phyloP scores from a whole-genome alignment of 805 yeast species.

The Candida ascalaphidarum region DNA sequence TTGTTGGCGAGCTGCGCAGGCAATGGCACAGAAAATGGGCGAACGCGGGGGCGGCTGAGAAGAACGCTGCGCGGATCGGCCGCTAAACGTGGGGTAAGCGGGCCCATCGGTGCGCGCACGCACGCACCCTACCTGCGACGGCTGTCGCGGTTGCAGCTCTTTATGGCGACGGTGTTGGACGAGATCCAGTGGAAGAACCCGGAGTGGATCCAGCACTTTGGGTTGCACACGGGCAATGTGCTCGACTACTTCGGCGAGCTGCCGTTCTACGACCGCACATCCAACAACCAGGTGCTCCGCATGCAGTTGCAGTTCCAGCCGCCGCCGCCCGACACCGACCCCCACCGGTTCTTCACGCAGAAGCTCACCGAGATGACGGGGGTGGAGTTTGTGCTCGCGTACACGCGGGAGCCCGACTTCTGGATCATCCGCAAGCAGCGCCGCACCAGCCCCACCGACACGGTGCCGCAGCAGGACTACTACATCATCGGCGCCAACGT shows the following conservation, averaged over 20 bases:
- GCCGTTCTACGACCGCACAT: constrained; percentile 90
- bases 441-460: constrained; percentile 44
- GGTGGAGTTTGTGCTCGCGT: constrained; percentile 68
- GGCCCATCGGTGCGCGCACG: no score
- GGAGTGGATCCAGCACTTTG: constrained; percentile 90
- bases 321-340: constrained; percentile 24
- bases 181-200: constrained; percentile 97
- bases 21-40: no score
- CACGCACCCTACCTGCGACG: no score
- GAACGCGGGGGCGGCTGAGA: no score
- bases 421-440: constrained; percentile 87
- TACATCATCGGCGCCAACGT: constrained; percentile 88
- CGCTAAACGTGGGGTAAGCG: no score
- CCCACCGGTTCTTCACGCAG: constrained; percentile 33
- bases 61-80: no score
- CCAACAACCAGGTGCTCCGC: constrained; percentile 88
- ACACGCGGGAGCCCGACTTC: constrained; percentile 79
- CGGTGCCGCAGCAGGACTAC: constrained; percentile 60
- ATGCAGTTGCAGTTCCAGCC: constrained; percentile 89
- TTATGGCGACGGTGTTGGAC: constrained; percentile 45
- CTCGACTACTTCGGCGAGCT: constrained; percentile 89
- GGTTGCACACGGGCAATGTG: constrained; percentile 81
- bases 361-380: constrained; percentile 78
- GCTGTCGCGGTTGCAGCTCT: no score
- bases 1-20: no score